A percentile compares a stretch with the other conserved stretches of the same genome.
phyloP scores from a whole-genome alignment of 148 eudicot genomes.

The Tetragonia tetragonoides region DNA sequence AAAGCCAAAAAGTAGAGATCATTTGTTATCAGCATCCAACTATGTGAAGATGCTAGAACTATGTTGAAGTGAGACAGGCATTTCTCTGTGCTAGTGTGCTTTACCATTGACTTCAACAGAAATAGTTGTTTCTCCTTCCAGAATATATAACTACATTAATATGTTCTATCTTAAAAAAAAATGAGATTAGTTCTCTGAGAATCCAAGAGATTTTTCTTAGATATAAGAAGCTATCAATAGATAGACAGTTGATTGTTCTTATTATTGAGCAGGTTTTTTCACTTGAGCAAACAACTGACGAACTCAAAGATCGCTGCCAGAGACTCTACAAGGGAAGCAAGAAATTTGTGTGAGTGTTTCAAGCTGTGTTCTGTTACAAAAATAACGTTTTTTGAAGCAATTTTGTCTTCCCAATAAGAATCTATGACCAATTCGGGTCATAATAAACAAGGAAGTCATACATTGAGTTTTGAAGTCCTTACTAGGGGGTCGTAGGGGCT shows the following conservation, averaged over 20 bases:
- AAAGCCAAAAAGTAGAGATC: background rate
- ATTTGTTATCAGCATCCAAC: background rate
- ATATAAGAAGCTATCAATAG: background rate
- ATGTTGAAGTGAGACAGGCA: background rate
- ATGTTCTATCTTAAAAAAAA: no score
- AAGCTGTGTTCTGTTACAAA: background rate
- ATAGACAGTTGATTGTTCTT: slow-evolving; percentile 2
- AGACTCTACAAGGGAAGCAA: slow-evolving; percentile 72
- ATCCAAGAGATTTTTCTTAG: background rate
- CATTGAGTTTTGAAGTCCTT: background rate
- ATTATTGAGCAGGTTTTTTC: slow-evolving; percentile 38
- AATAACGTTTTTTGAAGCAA: no score
- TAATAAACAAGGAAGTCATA: background rate
- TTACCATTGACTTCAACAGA: background rate
- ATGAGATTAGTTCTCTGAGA: background rate
- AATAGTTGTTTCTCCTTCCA: background rate
- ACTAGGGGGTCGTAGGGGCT: background rate
- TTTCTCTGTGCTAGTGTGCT: background rate
- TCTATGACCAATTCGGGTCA: background rate
- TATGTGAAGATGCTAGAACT: background rate
- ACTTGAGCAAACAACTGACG: slow-evolving; percentile 69
- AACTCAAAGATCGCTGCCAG: slow-evolving; percentile 83
- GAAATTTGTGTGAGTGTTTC: slow-evolving; percentile 57
- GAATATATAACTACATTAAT: background rate
- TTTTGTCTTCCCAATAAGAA: background rate